A percentile compares a stretch with the other conserved stretches of the same genome.
Evolutionary conservation across 2,329 filamentous ascomycete species (phyloP).

Genomic region (Beauveria pseudobassiana): DNA sequence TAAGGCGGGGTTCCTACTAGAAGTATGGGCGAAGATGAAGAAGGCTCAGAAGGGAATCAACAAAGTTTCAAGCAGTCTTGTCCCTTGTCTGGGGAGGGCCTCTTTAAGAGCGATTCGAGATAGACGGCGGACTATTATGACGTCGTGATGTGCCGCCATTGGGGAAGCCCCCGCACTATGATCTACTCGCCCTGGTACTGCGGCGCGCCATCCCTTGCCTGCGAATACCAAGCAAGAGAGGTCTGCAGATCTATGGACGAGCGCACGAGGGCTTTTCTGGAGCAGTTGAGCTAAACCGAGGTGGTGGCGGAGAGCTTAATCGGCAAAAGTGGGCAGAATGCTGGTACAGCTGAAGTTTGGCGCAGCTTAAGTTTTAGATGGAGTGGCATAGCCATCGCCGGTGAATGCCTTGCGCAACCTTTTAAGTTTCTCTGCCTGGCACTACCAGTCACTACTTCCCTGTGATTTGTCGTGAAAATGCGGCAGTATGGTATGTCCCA

Average conservation of each 20-base stretch:
- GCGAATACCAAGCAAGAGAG: not conserved
- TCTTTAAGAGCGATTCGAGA: not conserved
- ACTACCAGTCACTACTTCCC: no score
- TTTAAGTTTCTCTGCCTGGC: no score
- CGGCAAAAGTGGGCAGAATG: not conserved
- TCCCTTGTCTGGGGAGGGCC: not conserved
- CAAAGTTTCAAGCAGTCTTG: rapidly evolving
- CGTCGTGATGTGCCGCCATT: not conserved
- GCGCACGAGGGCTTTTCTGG: not conserved
- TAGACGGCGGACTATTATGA: not conserved
- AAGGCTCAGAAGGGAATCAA: not conserved
- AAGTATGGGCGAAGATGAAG: not conserved
- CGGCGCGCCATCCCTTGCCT: not conserved
- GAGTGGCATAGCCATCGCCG: no score
- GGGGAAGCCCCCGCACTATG: not conserved
- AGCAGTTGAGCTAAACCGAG: not conserved
- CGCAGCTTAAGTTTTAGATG: not conserved
- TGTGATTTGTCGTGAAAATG: no score
- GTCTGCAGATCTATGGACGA: not conserved
- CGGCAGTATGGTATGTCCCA: no score
- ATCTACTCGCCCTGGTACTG: not conserved
- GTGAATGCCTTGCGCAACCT: no score
- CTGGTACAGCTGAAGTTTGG: not conserved
- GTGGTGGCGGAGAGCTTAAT: not conserved
- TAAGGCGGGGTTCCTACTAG: not conserved